Base-by-base conservation (phyloP, 345 rosid species). In the Pistacia atlantica region DNA sequence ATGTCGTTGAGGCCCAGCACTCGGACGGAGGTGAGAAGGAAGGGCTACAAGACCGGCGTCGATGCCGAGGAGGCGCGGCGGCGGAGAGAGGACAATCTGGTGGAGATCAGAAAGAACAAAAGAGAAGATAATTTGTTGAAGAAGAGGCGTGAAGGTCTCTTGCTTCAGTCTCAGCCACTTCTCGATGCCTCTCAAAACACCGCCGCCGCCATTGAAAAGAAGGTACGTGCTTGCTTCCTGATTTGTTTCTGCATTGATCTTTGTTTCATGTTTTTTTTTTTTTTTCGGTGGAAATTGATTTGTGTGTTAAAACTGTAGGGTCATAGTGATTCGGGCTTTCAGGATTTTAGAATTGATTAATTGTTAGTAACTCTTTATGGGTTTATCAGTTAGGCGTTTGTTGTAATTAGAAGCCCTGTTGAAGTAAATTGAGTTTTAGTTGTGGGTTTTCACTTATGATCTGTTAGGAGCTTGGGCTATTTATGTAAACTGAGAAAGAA, bases 31-130 rank as follows among this genome's bases (percentile, higher is more conserved):
- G 88, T 84, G 33, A 78, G 95, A 79, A 91, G 89, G 90, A 89
- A 91, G 85, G 75, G 89, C 38, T 91, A 91, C 86, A 91, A 89
- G 77, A 85, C 87, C 5, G 93, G 95, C 0, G 91, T 91, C 33
- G 95, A 91, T 51, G 95, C 87, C 60, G 95, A 91, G n/a, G 95
- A 90, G 67, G 95, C 92, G 45, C 78, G 92, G 62, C 80, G 95
- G 83, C 74, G 91, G 80, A 89, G 95, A 68, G 93, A 91, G 80
- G 93, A 91, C 83, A 91, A 91, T 64, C 82, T 91, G 84, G 93
- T 91, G 59, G 93, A 89, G 93, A 91, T 91, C 80, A 85, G 95
- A 75, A 89, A 91, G 86, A 91, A 77, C 80, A 89, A 91, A 77
- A 86, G 95, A 12, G 95, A 91, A 65, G 93, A 91, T 52, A 91